Conservation (phyloP, 139 green algal species). For the Coelastrella sp. region DNA sequence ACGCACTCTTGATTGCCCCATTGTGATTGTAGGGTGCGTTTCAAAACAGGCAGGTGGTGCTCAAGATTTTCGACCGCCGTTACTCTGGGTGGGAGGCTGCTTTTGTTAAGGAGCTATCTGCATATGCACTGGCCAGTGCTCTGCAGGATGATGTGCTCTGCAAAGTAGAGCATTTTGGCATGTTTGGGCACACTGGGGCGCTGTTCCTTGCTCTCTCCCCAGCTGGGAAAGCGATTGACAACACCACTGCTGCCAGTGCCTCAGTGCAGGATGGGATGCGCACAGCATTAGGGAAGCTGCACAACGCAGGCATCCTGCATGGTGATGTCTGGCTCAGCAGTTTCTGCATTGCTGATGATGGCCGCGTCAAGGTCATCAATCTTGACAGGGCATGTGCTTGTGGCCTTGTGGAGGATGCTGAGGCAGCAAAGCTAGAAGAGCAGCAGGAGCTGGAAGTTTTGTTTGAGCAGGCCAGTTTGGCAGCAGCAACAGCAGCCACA, state of each 20-base stretch:
- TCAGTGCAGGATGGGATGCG: background rate
- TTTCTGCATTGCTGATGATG: slow-evolving; percentile 8
- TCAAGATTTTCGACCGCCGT: background rate
- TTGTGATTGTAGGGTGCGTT: background rate
- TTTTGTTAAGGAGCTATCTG: background rate
- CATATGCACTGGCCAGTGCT: background rate
- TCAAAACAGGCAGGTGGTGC: background rate
- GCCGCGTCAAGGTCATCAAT: background rate
- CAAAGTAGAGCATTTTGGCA: slow-evolving; percentile 2
- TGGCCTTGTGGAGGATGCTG: background rate
- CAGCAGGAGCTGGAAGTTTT: slow-evolving; percentile 1
- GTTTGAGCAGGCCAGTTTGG: background rate
- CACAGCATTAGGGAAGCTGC: background rate
- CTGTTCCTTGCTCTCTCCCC: background rate
- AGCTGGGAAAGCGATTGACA: background rate
- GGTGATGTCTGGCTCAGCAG: background rate
- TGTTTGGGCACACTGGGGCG: slow-evolving; percentile 1
- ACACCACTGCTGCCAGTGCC: background rate
- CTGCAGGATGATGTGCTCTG: slow-evolving; percentile 7
- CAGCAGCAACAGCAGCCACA: background rate
- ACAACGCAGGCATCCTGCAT: background rate
- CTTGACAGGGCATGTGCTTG: background rate
- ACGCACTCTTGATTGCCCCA: background rate
- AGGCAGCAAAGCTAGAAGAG: slow-evolving; percentile 9
- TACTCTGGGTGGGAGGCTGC: background rate